Evolutionary conservation across 805 yeast species (phyloP), one percentile per base, ranked within the genome.

Genomic region (Ogataea wickerhamii): DNA sequence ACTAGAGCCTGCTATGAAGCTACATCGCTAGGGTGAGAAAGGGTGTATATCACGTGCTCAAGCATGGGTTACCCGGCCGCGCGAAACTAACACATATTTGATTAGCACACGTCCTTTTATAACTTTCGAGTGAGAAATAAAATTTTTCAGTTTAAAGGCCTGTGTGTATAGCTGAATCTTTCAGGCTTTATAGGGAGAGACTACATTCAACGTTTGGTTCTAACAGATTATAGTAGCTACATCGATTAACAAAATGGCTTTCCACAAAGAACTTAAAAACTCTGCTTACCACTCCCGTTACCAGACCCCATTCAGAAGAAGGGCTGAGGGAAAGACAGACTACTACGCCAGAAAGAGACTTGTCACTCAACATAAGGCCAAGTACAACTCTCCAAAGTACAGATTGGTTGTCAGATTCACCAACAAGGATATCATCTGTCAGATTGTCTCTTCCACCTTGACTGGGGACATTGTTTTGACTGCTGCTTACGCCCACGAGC

Each of bases 251-350:
- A 78, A 64, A 71, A 87, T 87, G 95, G 77, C 78, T 63, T 87
- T 87, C 87, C 71, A 71, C 63, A 78, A 76, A 66, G 62, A 68
- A 55, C 63, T 72, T 57, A 87, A 88, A 82, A 73, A 78, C 68
- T 81, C 95, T 66, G 91, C 97, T 58, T 93, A 93, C 91, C 87
- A 80, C 80, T 88, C 97, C 68, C 89, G 98, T 73, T 93, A 81
- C 95, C 98, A 93, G 80, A 93, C 98, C 71, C 97, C 98, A 57
- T 93, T 89, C 96, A 88, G 98, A 76, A 89, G 98, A 82, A 87
- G 98, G 85, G 87, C 95, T 72, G 97, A 93, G 78, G 98, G 98
- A 78, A 93, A 93, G 82, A 93, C 98, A 69, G 98, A 93, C 74
- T 93, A 89, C 95, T 93, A 89, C 82, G 96, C 93, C 73, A 89